These are phyloP conservation scores for Podila epigama DNA, from an alignment of 192 early-diverging fungal species.

Conservation along the genomic window DNA sequence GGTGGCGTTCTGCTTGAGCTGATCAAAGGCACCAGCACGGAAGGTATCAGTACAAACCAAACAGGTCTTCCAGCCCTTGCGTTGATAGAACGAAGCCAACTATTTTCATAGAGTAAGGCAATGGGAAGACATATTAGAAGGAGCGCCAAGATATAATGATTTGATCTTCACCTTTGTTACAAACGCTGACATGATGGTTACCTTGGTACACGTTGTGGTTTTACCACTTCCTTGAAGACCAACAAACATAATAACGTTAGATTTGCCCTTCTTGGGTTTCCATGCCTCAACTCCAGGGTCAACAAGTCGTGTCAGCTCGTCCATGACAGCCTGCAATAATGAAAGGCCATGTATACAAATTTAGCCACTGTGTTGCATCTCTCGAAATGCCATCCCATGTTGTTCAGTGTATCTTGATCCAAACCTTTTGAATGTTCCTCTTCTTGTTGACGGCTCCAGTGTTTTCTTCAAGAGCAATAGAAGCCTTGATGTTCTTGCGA, in stretches of 20 bases:
- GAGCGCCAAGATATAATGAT: no score
- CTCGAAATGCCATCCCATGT: neutral
- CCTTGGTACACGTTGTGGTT: constrained; percentile 96
- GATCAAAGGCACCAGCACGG: constrained; percentile 98
- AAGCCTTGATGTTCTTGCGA: constrained; percentile 85
- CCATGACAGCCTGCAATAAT: constrained; percentile 75
- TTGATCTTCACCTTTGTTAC: neutral
- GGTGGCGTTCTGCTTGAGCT: constrained; percentile 97
- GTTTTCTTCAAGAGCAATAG: constrained; percentile 84
- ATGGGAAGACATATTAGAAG: no score
- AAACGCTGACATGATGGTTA: constrained; percentile 4
- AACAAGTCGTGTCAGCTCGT: constrained; percentile 87
- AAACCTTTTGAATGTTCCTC: constrained; percentile 81
- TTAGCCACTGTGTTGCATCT: neutral
- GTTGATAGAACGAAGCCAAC: constrained; percentile 88
- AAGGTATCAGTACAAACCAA: constrained; percentile 97
- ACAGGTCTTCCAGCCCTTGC: constrained; percentile 93
- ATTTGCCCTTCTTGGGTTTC: constrained; percentile 82
- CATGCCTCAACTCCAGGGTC: constrained; percentile 89
- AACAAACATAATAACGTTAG: constrained; percentile 97
- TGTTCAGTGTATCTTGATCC: no score
- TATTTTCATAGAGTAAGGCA: no score
- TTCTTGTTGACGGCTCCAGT: constrained; percentile 86
- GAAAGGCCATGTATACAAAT: neutral
- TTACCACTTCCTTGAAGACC: constrained; percentile 96